These are phyloP conservation scores for Phyllosticta citribraziliensis DNA, from an alignment of 2,329 filamentous ascomycete species.

Conservation along the genomic window DNA sequence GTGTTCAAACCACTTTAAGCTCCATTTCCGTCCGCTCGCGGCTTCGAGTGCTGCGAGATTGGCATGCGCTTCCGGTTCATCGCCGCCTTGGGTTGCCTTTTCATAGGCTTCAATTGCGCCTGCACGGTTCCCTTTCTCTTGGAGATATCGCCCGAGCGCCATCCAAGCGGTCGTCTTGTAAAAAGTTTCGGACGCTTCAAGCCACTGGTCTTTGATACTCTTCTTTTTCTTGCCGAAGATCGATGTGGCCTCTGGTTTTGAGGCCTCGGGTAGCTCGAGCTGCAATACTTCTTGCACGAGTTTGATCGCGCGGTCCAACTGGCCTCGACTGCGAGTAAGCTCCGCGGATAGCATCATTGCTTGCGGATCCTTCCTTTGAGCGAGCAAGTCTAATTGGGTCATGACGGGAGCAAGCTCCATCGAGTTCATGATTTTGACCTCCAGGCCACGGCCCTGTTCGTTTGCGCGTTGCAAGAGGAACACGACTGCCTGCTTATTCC, in stretches of 20 bases:
- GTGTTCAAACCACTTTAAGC: slow-evolving; percentile 32
- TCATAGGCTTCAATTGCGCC: slow-evolving; percentile 24
- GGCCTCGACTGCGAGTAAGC: background rate
- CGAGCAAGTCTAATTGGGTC: background rate
- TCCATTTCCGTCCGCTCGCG: slow-evolving; percentile 13
- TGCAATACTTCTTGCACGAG: background rate
- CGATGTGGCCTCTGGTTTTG: background rate
- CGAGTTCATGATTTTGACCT: background rate
- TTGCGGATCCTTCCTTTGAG: background rate
- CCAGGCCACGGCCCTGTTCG: background rate
- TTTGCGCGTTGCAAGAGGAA: background rate
- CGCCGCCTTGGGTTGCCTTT: slow-evolving; percentile 27
- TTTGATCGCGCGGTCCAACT: background rate
- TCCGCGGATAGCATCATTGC: background rate
- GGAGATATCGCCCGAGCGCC: background rate
- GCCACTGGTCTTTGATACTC: background rate
- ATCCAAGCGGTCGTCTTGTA: background rate
- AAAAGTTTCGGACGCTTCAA: background rate
- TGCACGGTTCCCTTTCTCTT: background rate
- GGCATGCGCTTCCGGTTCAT: slow-evolving; percentile 36
- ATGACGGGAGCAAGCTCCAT: background rate
- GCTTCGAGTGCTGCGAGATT: slow-evolving; percentile 23
- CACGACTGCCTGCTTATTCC: background rate
- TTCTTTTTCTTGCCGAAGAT: background rate
- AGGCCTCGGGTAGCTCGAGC: background rate